Evolutionary conservation across 352 stramenopile species (phyloP), one percentile per base, ranked within the genome.

Genomic region (Phytopythium cucurbitacearum): DNA sequence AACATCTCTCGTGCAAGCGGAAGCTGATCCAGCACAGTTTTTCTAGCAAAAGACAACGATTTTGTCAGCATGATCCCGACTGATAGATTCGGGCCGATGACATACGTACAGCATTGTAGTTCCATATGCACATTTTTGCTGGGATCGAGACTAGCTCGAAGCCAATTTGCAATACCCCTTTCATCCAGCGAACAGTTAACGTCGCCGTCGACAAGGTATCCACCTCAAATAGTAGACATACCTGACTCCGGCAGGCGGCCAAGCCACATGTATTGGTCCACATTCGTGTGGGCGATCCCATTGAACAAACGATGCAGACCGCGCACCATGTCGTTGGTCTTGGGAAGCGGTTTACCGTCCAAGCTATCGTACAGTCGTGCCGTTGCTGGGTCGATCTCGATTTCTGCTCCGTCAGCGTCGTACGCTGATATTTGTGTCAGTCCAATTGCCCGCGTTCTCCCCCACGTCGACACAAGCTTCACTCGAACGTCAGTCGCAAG

Each of bases 191-290:
- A 57, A 2, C 7, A 49, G 15, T 40, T 45, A 11, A 7, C 35
- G 39, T 56, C 50, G 39, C 11, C 10, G 9, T 13, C 15, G 43
- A 9, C 33, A 57, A 38, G 36, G 41, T 16, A 28, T 37, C 40
- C 5, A 39, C 16, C 34, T 2, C 48, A 40, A 15, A 40, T 33
- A 28, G 10, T 34, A 21, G 13, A 43, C 52, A 9, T 64, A 84
- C 76, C 75, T 57, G 69, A 61, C n/a, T 84, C 71, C 4, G 72
- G 69, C 0, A 92, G 60, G 3, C 69, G 69, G 32, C 83, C 83
- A 10, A 91, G 64, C 83, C 83, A 93, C 80, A 91, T 90, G 11
- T 93, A 67, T 3, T 76, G 65, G n/a, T 93, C 82, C 11, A 52
- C 69, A 46, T 68, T 90, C 0, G 82, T 91, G 32, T 89, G 62